Conservation (phyloP, 2,329 filamentous ascomycete species). For the Verticillium tricorpus region DNA sequence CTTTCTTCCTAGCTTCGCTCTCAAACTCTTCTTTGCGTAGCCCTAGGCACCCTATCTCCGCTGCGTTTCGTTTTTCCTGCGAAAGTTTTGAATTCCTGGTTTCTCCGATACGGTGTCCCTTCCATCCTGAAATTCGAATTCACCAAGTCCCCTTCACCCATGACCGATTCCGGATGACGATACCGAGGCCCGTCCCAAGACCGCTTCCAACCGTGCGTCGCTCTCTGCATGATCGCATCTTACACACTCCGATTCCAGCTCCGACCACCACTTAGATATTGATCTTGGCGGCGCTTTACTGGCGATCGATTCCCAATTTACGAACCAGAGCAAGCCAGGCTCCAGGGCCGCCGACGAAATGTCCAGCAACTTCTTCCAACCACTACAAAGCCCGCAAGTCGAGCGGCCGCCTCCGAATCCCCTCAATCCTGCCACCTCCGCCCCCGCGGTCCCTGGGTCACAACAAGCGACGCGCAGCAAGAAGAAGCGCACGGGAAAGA, state of each 20-base stretch:
- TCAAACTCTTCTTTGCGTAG: background rate
- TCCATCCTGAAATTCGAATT: too few relatives aligned
- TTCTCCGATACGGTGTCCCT: too few relatives aligned
- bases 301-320: too few relatives aligned
- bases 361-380: slow-evolving; percentile 27
- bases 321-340: slow-evolving; percentile 5
- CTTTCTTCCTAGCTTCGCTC: background rate
- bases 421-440: background rate
- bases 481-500: slow-evolving; percentile 72
- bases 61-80: too few relatives aligned
- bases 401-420: slow-evolving; percentile 9
- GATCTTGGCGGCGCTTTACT: too few relatives aligned
- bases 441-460: background rate
- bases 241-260: background rate
- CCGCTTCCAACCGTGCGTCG: too few relatives aligned
- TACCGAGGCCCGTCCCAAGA: too few relatives aligned
- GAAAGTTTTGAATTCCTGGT: too few relatives aligned
- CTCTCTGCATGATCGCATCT: slow-evolving; percentile 6
- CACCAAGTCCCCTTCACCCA: too few relatives aligned
- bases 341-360: slow-evolving; percentile 11
- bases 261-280: too few relatives aligned
- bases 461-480: background rate
- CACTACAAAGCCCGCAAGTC: slow-evolving; percentile 12
- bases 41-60: background rate
- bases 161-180: too few relatives aligned